Percentiles rank a stretch among this genome's conserved stretches.
phyloP scores from a whole-genome alignment of 306 rosid species.

The Cercis canadensis region DNA sequence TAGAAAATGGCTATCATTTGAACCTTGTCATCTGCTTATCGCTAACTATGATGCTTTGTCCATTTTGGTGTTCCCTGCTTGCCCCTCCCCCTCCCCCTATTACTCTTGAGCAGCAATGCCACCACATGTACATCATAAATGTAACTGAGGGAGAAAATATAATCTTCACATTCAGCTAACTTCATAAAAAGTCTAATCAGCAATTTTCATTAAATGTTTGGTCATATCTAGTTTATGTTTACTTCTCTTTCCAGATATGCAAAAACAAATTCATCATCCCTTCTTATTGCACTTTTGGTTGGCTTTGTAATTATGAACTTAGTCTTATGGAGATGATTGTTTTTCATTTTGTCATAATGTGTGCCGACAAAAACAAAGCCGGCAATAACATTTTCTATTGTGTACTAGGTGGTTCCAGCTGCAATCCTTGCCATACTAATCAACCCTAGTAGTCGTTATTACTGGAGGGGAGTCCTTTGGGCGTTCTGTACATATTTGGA shows the following conservation, averaged over 20 bases:
- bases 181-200: not conserved
- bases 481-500: slow-evolving; percentile 70
- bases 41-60: no score
- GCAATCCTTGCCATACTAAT: slow-evolving; percentile 52
- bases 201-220: not conserved
- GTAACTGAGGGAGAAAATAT: not conserved
- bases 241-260: not conserved
- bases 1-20: not conserved
- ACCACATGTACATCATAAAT: not conserved
- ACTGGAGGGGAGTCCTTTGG: slow-evolving; percentile 45
- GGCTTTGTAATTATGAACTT: not conserved
- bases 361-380: not conserved
- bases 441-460: slow-evolving; percentile 41
- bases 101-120: not conserved
- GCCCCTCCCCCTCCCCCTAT: not conserved
- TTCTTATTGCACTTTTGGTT: not conserved
- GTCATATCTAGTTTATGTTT: not conserved
- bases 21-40: not conserved
- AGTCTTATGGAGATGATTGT: not conserved
- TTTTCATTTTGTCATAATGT: not conserved
- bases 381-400: slow-evolving; percentile 18
- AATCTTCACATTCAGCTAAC: not conserved
- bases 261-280: not conserved
- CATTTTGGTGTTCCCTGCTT: not conserved
- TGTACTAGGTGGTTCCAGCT: slow-evolving; percentile 59